Base-by-base conservation (phyloP, 1,139 yeast genomes). In the Geotrichum phurueaensis region DNA sequence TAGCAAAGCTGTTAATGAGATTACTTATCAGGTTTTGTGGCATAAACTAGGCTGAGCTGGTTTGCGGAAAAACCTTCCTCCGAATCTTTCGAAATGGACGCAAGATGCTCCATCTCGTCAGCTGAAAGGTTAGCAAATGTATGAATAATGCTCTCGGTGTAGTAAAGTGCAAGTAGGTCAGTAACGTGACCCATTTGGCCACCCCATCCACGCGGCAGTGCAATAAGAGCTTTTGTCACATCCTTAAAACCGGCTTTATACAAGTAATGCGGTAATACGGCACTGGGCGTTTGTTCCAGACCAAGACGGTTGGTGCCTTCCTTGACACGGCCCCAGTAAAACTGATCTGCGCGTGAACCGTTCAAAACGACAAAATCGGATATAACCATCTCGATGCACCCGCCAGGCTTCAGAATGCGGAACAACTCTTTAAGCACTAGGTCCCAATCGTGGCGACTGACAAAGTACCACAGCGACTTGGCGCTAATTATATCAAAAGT, bases 331-430 rank as follows among this genome's bases (percentile, higher is more conserved):
- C 60, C 57, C 66, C 72, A 71, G 66, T 73, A 70, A 45, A 64
- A 60, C 53, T 22, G 51, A 3, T 48, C 27, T 48, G 51, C 51
- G 18, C 51, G 51, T 22, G 29, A 48, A 20, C 48, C 25, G 54
- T 67, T 69, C 7, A 75, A 56, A 5, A 70, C 50, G 7, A 67
- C 66, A 53, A 69, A 71, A 57, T 75, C 78, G 60, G 70, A 66
- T 27, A 73, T 59, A 15, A 72, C 65, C 18, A 76, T 53, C 56
- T 74, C 75, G 1, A 77, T 64, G 54, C 69, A 73, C 0, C 81
- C 82, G 10, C 75, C 75, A 0, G 79, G 78, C 61, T 75, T 74
- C 29, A 76, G 67, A 3, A 78, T 73, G 51, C 83, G 67, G 52
- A 63, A 60, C 31, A 78, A 60, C 60, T 79, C 82, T 18, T 66